A percentile compares a stretch with the other conserved stretches of the same genome.
phyloP scores from a whole-genome alignment of 352 stramenopile genomes.

The Pythium aphanidermatum region DNA sequence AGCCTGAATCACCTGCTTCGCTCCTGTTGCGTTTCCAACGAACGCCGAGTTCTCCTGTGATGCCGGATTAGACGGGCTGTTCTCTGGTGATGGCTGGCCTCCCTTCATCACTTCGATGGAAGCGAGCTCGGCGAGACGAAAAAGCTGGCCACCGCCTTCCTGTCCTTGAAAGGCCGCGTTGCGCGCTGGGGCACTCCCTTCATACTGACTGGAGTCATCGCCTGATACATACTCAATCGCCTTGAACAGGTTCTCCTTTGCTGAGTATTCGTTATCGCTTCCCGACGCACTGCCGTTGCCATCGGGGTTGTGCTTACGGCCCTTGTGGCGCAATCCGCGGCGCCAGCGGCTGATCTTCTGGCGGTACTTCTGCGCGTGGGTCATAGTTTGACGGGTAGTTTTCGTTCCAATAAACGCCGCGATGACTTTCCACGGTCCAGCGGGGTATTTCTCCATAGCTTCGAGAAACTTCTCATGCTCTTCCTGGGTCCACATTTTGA shows the following conservation, averaged over 20 bases:
- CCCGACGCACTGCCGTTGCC: constrained; percentile 18
- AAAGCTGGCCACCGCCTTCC: constrained; percentile 47
- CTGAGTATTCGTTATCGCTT: constrained; percentile 40
- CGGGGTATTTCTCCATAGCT: constrained; percentile 83
- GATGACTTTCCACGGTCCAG: constrained; percentile 79
- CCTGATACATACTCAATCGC: constrained; percentile 59
- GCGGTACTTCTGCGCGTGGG: constrained; percentile 79
- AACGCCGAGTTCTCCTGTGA: constrained; percentile 16
- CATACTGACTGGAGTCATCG: constrained; percentile 36
- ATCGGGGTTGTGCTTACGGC: constrained; percentile 55
- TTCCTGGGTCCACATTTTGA: constrained; percentile 84
- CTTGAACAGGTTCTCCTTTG: constrained; percentile 55
- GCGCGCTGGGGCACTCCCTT: not conserved
- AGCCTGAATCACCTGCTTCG: constrained; percentile 13
- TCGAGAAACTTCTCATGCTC: constrained; percentile 84
- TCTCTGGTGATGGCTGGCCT: not conserved
- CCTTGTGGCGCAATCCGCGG: constrained; percentile 71
- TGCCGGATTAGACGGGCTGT: constrained; percentile 8
- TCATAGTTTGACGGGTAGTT: constrained; percentile 92
- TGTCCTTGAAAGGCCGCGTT: not conserved
- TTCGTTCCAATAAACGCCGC: constrained; percentile 75
- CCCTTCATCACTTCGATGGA: constrained; percentile 66
- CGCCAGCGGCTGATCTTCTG: constrained; percentile 83
- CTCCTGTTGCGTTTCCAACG: constrained; percentile 4
- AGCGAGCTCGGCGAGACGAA: constrained; percentile 65